phyloP scores from a whole-genome alignment of 768 basidiomycete genomes.

The Mycena rebaudengoi region DNA sequence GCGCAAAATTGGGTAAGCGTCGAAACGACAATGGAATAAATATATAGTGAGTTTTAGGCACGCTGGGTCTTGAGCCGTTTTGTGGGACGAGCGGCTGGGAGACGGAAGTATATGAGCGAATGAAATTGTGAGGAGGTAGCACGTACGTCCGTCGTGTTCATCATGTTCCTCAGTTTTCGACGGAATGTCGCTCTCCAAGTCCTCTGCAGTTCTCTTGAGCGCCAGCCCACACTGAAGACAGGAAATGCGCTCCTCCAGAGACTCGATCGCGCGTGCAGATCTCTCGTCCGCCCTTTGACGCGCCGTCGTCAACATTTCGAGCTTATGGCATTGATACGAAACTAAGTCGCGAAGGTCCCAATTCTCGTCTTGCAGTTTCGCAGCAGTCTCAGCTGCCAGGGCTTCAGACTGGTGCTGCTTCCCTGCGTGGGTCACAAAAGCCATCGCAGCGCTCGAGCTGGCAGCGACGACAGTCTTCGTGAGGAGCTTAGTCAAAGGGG shows the following conservation, averaged over 20 bases:
- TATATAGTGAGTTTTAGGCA: slow-evolving; percentile 10
- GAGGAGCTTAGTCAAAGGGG: background rate
- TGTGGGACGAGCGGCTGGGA: slow-evolving; percentile 12
- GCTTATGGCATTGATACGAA: slow-evolving; percentile 5
- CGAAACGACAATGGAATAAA: slow-evolving; percentile 11
- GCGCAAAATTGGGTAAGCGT: slow-evolving; percentile 7
- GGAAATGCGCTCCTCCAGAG: slow-evolving; percentile 11
- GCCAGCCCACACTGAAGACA: slow-evolving; percentile 9
- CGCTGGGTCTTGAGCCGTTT: slow-evolving; percentile 9
- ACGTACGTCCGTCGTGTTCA: slow-evolving; percentile 11
- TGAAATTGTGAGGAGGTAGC: slow-evolving; percentile 12
- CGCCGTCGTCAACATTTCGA: slow-evolving; percentile 10
- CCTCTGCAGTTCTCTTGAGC: slow-evolving; percentile 10
- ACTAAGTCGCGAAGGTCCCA: slow-evolving; percentile 7
- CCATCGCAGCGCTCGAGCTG: background rate
- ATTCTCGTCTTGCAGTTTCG: slow-evolving; percentile 11
- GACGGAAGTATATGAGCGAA: slow-evolving; percentile 11
- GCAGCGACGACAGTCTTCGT: slow-evolving; percentile 6
- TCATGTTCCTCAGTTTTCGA: slow-evolving; percentile 9
- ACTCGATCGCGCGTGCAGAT: slow-evolving; percentile 5
- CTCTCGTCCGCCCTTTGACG: slow-evolving; percentile 10
- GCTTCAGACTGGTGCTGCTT: slow-evolving; percentile 6
- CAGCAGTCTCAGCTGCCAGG: slow-evolving; percentile 13
- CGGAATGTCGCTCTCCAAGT: slow-evolving; percentile 9
- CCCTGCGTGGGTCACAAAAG: slow-evolving; percentile 8